A percentile compares a stretch with the other conserved stretches of the same genome.
Conservation (phyloP, 345 rosid species). For the Stellera chamaejasme region DNA sequence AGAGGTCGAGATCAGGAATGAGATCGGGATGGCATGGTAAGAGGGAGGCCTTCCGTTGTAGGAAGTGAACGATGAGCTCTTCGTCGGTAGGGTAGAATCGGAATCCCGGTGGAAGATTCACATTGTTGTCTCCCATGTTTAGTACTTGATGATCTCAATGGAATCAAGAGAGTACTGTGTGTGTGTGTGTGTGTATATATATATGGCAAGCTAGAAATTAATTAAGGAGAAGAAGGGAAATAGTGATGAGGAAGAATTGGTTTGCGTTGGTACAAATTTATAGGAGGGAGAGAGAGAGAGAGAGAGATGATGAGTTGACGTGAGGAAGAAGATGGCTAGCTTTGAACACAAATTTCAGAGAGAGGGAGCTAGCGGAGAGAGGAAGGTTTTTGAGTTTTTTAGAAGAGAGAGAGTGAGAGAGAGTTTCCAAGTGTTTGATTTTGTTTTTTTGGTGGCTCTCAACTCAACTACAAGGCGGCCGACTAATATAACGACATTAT, state of each 20-base stretch:
- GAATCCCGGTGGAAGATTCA: conserved; percentile 86
- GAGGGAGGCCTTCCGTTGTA: conserved; percentile 78
- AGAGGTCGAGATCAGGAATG: conserved; percentile 90
- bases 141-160: too few relatives aligned
- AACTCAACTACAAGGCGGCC: conserved; percentile 21
- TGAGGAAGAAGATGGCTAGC: conserved; percentile 30
- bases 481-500: conserved; percentile 16
- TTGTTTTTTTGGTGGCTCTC: conserved; percentile 9
- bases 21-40: conserved; percentile 89
- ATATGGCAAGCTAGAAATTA: too few relatives aligned
- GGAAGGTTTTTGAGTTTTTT: neutral
- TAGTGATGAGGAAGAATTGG: conserved; percentile 13
- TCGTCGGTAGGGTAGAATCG: conserved; percentile 83
- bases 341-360: conserved; percentile 7
- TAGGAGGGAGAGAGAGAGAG: conserved; percentile 13
- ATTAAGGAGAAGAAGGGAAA: neutral
- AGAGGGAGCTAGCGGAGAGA: too few relatives aligned
- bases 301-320: conserved; percentile 18
- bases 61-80: conserved; percentile 93
- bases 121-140: conserved; percentile 32
- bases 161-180: too few relatives aligned
- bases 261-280: conserved; percentile 19
- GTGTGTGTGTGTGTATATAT: too few relatives aligned
- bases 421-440: neutral
- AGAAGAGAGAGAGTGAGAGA: conserved; percentile 16